Conservation (phyloP, 2,329 filamentous ascomycete species). For the Fonsecaea pedrosoi region DNA sequence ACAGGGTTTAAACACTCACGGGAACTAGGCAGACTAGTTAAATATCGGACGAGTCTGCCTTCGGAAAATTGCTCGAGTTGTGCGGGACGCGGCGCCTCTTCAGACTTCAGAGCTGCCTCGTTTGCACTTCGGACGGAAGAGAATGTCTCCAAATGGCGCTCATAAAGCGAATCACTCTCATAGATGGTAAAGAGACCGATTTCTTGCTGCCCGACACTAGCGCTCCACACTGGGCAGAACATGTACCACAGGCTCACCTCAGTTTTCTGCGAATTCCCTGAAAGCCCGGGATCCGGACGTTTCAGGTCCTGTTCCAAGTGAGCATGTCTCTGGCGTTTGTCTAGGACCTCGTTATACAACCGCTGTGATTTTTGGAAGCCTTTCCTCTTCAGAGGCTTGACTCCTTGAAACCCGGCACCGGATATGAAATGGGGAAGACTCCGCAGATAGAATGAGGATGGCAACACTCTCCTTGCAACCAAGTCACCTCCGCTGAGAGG, state of each 20-base stretch:
- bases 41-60: neutral
- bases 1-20: neutral
- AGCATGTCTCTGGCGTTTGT: neutral
- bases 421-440: neutral
- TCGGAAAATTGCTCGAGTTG: neutral
- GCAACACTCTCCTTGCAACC: neutral
- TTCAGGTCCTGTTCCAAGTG: neutral
- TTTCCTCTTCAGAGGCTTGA: neutral
- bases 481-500: neutral
- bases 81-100: neutral
- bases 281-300: neutral
- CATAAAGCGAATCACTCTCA: neutral
- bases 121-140: neutral
- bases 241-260: neutral
- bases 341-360: neutral
- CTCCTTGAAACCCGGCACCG: neutral
- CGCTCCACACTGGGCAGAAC: neutral
- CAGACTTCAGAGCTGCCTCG: neutral
- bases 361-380: neutral
- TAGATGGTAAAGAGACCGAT: neutral
- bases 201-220: neutral
- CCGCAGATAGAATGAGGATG: neutral
- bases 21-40: neutral
- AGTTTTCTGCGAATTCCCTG: neutral
- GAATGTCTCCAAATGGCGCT: neutral